phyloP scores from a whole-genome alignment of 805 yeast genomes.

The Metschnikowia amazonensis region DNA sequence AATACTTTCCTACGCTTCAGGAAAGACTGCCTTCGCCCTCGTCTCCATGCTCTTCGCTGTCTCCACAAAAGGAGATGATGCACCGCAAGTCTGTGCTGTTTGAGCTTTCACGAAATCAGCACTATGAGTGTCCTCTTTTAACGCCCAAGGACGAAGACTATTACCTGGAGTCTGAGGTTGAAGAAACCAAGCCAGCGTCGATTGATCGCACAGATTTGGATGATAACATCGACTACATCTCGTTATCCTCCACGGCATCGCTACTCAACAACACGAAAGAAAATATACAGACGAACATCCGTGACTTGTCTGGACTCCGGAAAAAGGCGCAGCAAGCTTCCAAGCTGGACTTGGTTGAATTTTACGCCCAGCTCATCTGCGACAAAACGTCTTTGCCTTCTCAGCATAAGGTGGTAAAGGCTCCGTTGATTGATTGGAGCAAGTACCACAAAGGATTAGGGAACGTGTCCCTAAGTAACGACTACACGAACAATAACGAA shows the following conservation, averaged over 20 bases:
- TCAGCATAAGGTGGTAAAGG: constrained; percentile 29
- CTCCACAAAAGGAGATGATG: constrained; percentile 18
- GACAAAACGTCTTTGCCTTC: constrained; percentile 33
- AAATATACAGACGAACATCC: constrained; percentile 28
- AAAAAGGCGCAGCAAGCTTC: constrained; percentile 14
- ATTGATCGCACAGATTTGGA: constrained; percentile 14
- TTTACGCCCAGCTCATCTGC: constrained; percentile 32
- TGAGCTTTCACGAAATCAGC: constrained; percentile 23
- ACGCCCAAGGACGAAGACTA: constrained; percentile 43
- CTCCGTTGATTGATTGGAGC: constrained; percentile 38
- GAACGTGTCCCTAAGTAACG: constrained; percentile 20
- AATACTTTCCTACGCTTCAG: constrained; percentile 18
- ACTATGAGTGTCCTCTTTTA: constrained; percentile 34
- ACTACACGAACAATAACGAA: constrained; percentile 18
- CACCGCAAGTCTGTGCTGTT: constrained; percentile 28
- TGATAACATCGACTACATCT: constrained; percentile 35
- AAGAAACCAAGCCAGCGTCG: constrained; percentile 6
- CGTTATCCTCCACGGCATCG: constrained; percentile 31
- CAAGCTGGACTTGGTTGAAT: constrained; percentile 28
- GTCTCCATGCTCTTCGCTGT: constrained; percentile 23
- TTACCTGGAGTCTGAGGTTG: constrained; percentile 24
- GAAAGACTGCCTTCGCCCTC: constrained; percentile 26
- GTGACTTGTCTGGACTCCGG: constrained; percentile 26
- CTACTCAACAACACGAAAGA: constrained; percentile 23
- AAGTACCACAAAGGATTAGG: constrained; percentile 31